Percentiles rank a stretch among this genome's conserved stretches.
phyloP scores from a whole-genome alignment of 176 grass and related monocot genomes.

The Alopecurus myosuroides region DNA sequence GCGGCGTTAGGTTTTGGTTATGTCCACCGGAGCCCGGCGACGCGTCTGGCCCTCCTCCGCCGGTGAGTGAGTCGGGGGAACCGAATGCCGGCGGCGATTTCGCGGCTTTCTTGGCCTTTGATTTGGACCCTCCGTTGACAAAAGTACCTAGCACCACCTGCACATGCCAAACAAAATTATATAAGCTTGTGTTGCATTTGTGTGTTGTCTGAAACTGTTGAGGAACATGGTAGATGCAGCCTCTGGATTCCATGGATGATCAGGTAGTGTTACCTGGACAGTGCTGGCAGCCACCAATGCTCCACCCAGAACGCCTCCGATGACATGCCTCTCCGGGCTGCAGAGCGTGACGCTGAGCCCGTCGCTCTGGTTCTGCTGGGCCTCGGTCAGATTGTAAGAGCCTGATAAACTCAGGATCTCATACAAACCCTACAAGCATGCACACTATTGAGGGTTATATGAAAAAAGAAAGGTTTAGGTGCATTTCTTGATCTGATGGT shows the following conservation, averaged over 20 bases:
- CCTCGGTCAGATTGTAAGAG: constrained; percentile 57
- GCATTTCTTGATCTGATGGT: not conserved
- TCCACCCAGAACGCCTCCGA: constrained; percentile 67
- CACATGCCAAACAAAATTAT: not conserved
- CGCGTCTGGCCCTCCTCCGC: constrained; percentile 4
- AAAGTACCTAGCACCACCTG: constrained; percentile 79
- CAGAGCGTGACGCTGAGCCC: constrained; percentile 63
- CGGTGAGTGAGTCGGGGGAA: constrained; percentile 22
- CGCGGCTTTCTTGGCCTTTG: constrained; percentile 55
- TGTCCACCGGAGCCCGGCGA: constrained; percentile 47
- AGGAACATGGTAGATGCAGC: not conserved
- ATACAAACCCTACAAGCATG: constrained; percentile 47
- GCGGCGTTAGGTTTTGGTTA: constrained; percentile 51
- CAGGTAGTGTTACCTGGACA: constrained; percentile 43
- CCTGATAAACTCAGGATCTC: constrained; percentile 68
- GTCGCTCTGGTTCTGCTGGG: constrained; percentile 32
- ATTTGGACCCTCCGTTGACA: constrained; percentile 49
- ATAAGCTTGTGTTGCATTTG: not conserved
- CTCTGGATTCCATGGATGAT: not conserved
- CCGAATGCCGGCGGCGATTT: constrained; percentile 33
- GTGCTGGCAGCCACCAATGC: constrained; percentile 50
- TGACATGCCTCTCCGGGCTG: constrained; percentile 56
- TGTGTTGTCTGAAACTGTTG: not conserved
- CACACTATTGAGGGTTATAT: not conserved
- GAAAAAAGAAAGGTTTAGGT: not conserved